Evolutionary conservation across 345 rosid species (phyloP).

Genomic region (Atalantia buxifolia): DNA sequence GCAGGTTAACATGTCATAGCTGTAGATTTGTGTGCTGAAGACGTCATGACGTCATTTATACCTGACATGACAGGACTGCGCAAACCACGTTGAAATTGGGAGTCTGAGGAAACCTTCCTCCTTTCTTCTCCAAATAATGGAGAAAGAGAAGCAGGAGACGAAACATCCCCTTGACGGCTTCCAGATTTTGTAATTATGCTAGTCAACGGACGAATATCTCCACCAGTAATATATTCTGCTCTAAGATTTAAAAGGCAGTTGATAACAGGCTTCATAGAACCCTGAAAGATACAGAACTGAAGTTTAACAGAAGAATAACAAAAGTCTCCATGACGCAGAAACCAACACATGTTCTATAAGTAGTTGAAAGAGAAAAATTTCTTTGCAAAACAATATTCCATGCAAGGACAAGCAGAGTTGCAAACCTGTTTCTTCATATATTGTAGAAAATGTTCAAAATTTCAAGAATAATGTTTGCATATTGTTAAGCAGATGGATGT

Average conservation of each 20-base stretch:
- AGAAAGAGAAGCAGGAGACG: constrained; percentile 27
- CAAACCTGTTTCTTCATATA: background rate
- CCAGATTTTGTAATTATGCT: constrained; percentile 17
- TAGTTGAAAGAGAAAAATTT: background rate
- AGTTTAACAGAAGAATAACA: background rate
- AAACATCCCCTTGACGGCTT: constrained; percentile 19
- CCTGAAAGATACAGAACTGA: constrained; percentile 35
- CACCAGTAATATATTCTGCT: constrained; percentile 26
- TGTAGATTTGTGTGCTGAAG: background rate
- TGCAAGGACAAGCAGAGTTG: background rate
- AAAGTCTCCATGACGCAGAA: background rate
- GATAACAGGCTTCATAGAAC: constrained; percentile 48
- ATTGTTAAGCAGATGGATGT: background rate
- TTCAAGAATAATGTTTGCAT: background rate
- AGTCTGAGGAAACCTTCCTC: constrained; percentile 37
- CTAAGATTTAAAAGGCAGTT: constrained; percentile 43
- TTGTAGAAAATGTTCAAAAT: background rate
- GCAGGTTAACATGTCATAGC: background rate
- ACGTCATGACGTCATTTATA: constrained; percentile 4
- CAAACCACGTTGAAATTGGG: constrained; percentile 49
- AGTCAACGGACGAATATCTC: constrained; percentile 15
- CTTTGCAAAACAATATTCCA: background rate
- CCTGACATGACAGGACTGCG: constrained; percentile 48
- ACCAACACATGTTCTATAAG: background rate
- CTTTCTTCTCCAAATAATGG: constrained; percentile 49